These are phyloP conservation scores for Neopestalotiopsis rosae DNA, from an alignment of 2,329 filamentous ascomycete species.

Conservation along the genomic window DNA sequence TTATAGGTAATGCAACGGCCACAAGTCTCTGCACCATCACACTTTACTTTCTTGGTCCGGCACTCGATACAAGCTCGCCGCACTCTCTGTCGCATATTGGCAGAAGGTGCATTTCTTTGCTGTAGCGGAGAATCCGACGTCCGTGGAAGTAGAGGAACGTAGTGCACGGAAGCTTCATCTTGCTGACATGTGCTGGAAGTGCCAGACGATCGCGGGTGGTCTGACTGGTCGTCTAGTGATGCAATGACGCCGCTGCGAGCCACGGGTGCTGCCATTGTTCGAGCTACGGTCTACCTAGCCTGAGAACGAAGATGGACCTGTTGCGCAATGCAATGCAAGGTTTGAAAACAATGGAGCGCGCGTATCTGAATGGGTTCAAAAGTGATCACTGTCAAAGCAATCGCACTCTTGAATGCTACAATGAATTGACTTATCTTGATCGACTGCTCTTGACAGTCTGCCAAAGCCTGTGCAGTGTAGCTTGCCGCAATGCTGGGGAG, in stretches of 20 bases:
- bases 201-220: background rate
- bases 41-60: conserved; percentile 10
- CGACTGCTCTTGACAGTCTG: too few species aligned
- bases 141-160: conserved; percentile 2
- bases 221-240: background rate
- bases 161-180: background rate
- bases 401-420: too few species aligned
- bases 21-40: conserved; percentile 1
- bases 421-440: too few species aligned
- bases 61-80: conserved; percentile 13
- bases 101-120: background rate
- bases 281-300: background rate
- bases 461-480: too few species aligned
- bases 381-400: too few species aligned
- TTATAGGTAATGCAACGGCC: background rate
- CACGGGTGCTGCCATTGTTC: background rate
- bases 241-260: background rate
- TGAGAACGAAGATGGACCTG: too few species aligned
- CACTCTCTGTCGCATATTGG: background rate
- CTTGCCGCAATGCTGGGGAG: background rate
- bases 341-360: too few species aligned
- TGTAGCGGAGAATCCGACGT: background rate
- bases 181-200: background rate
- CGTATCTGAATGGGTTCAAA: too few species aligned
- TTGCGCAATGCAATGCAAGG: too few species aligned